phyloP scores from a whole-genome alignment of 2,329 filamentous ascomycete genomes.

The Penicillium sp. region DNA sequence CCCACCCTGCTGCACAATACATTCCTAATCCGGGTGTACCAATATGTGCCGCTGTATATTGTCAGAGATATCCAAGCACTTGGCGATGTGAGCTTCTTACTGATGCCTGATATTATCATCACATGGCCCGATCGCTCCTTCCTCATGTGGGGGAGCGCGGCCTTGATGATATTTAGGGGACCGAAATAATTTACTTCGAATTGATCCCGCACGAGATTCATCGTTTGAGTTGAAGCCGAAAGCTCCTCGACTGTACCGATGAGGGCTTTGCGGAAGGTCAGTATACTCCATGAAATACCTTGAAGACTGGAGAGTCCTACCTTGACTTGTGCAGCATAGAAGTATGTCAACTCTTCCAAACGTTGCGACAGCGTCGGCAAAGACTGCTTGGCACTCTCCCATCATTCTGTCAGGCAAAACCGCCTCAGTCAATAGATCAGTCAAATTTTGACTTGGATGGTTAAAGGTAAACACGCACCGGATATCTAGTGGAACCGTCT shows the following conservation, averaged over 20 bases:
- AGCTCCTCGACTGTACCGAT: conserved; percentile 91
- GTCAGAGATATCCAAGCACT: conserved; percentile 18
- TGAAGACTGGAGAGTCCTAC: conserved; percentile 45
- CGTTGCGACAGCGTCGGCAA: conserved; percentile 79
- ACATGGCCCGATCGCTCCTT: conserved; percentile 82
- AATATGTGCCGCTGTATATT: conserved; percentile 68
- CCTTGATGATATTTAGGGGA: conserved; percentile 93
- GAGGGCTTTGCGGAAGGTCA: conserved; percentile 57
- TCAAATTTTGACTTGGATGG: not conserved
- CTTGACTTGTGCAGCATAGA: conserved; percentile 84
- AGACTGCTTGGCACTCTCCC: conserved; percentile 75
- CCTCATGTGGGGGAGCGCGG: conserved; percentile 75
- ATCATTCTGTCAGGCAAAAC: conserved; percentile 47
- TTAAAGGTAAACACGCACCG: conserved; percentile 36
- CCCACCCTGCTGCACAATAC: conserved; percentile 92
- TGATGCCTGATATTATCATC: conserved; percentile 83
- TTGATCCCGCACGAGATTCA: conserved; percentile 80
- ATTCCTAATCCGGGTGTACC: conserved; percentile 88
- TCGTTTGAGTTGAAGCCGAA: conserved; percentile 67
- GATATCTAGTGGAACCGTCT: conserved; percentile 59
- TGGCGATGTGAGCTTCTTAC: conserved; percentile 34
- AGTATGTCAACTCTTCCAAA: conserved; percentile 90
- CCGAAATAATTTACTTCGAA: conserved; percentile 96
- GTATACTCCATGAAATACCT: not conserved
- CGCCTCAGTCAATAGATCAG: conserved; percentile 13